Percentiles rank a stretch among this genome's conserved stretches.
Evolutionary conservation across 192 early-diverging fungal genomes (phyloP).

Genomic region (Coemansia aciculifera): DNA sequence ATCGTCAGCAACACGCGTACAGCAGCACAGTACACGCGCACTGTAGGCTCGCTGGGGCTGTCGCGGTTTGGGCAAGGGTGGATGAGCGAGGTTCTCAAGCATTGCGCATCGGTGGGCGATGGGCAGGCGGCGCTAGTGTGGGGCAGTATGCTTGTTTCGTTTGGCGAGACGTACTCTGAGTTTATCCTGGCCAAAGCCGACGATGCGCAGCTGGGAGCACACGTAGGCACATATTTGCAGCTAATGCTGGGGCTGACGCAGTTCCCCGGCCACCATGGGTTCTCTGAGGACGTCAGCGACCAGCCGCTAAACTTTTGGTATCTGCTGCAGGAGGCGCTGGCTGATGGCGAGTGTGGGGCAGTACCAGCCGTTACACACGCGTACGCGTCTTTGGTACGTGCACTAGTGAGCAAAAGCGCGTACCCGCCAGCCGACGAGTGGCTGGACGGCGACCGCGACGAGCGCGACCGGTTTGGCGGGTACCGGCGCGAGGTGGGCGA

Average conservation of each 20-base stretch:
- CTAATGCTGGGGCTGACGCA: constrained; percentile 65
- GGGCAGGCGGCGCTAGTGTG: constrained; percentile 30
- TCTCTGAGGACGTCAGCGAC: constrained; percentile 70
- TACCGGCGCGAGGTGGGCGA: constrained; percentile 76
- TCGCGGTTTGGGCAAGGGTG: constrained; percentile 29
- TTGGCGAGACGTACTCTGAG: constrained; percentile 49
- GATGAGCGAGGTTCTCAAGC: constrained; percentile 19
- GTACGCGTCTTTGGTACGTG: constrained; percentile 57
- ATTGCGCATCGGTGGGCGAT: constrained; percentile 9
- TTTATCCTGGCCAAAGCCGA: constrained; percentile 23
- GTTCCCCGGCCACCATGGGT: constrained; percentile 68
- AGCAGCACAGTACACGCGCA: constrained; percentile 30
- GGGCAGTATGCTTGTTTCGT: constrained; percentile 32
- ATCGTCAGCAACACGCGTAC: constrained; percentile 41
- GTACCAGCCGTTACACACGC: constrained; percentile 10
- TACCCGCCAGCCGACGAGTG: constrained; percentile 60
- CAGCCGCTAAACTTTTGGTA: constrained; percentile 75
- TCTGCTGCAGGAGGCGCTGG: constrained; percentile 66
- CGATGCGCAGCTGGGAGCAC: constrained; percentile 9
- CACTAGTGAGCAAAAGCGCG: constrained; percentile 59
- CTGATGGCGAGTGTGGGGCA: constrained; percentile 49
- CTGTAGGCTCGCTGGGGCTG: constrained; percentile 32
- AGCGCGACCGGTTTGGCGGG: constrained; percentile 59
- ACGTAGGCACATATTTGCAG: constrained; percentile 25
- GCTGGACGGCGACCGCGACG: constrained; percentile 59